phyloP scores from a whole-genome alignment of 225 moss, liverwort and hornwort species.

The Physcomitrium patens region DNA sequence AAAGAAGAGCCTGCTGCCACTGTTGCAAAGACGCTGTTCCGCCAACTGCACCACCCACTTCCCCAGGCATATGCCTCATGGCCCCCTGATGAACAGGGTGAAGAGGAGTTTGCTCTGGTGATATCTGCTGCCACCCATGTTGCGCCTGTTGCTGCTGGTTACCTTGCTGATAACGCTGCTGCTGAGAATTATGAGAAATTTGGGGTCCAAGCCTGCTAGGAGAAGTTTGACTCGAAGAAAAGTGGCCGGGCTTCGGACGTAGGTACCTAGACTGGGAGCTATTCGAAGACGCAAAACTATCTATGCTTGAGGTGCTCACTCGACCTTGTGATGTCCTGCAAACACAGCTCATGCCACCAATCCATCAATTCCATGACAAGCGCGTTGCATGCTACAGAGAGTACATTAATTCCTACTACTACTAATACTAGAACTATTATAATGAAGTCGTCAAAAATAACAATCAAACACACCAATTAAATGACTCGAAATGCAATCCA shows the following conservation, averaged over 20 bases:
- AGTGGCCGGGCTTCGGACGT: conserved; percentile 46
- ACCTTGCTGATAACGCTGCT: conserved; percentile 49
- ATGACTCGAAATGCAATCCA: too few species aligned
- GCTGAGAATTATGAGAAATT: conserved; percentile 40
- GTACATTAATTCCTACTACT: too few species aligned
- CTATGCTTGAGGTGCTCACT: conserved; percentile 49
- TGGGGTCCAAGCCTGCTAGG: conserved; percentile 61
- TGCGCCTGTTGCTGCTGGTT: conserved; percentile 42
- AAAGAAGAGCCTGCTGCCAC: conserved; percentile 44
- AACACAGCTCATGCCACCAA: neutral
- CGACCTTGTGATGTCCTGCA: conserved; percentile 52
- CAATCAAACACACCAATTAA: too few species aligned
- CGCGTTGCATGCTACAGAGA: too few species aligned
- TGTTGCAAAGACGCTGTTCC: conserved; percentile 55
- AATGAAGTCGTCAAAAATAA: too few species aligned
- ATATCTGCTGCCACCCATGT: conserved; percentile 39
- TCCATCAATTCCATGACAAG: too few species aligned
- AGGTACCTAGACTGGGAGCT: conserved; percentile 51
- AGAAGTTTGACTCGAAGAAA: conserved; percentile 49
- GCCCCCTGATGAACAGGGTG: conserved; percentile 37
- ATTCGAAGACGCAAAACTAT: conserved; percentile 52
- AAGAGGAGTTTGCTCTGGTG: conserved; percentile 46
- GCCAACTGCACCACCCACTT: conserved; percentile 37
- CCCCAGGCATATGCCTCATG: conserved; percentile 45
- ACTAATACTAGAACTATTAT: too few species aligned